Conservation (phyloP, 2,329 filamentous ascomycete genomes). For the Thyridium curvatum region DNA sequence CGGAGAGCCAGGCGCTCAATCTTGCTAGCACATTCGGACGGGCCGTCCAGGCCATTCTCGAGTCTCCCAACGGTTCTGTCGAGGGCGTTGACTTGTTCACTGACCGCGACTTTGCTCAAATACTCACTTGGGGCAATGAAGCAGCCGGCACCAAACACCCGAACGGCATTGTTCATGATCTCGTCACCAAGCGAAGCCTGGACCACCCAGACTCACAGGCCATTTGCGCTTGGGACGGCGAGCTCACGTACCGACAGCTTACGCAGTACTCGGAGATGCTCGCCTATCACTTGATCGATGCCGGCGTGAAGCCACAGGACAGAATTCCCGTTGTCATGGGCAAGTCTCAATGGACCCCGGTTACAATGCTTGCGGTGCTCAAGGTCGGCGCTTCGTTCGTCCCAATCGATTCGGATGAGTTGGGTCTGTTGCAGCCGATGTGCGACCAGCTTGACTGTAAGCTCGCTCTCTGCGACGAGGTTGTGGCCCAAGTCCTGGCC, state of each 20-base stretch:
- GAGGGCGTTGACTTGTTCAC: slow-evolving; percentile 46
- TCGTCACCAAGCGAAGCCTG: slow-evolving; percentile 33
- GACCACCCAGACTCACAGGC: slow-evolving; percentile 31
- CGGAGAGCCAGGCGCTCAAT: slow-evolving; percentile 35
- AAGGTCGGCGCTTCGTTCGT: slow-evolving; percentile 43
- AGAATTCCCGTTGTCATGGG: slow-evolving; percentile 63
- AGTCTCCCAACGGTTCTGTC: slow-evolving; percentile 31
- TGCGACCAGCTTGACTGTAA: slow-evolving; percentile 35
- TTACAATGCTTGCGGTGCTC: slow-evolving; percentile 63
- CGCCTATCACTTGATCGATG: slow-evolving; percentile 22
- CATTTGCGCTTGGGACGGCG: slow-evolving; percentile 37
- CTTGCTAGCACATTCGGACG: slow-evolving; percentile 47
- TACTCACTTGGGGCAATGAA: slow-evolving; percentile 45
- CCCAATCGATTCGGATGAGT: slow-evolving; percentile 39
- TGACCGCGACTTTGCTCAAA: slow-evolving; percentile 46
- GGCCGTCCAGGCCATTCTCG: slow-evolving; percentile 40
- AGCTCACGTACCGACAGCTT: slow-evolving; percentile 33
- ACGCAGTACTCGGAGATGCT: slow-evolving; percentile 29
- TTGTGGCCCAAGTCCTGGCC: slow-evolving; percentile 29
- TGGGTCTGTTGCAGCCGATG: slow-evolving; percentile 31
- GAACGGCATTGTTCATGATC: slow-evolving; percentile 34
- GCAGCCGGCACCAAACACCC: slow-evolving; percentile 28
- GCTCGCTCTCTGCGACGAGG: slow-evolving; percentile 38
- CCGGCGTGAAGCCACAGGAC: slow-evolving; percentile 44
- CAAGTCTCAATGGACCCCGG: slow-evolving; percentile 62